phyloP scores from a whole-genome alignment of 2,329 filamentous ascomycete genomes.

The Exophiala viscosa region DNA sequence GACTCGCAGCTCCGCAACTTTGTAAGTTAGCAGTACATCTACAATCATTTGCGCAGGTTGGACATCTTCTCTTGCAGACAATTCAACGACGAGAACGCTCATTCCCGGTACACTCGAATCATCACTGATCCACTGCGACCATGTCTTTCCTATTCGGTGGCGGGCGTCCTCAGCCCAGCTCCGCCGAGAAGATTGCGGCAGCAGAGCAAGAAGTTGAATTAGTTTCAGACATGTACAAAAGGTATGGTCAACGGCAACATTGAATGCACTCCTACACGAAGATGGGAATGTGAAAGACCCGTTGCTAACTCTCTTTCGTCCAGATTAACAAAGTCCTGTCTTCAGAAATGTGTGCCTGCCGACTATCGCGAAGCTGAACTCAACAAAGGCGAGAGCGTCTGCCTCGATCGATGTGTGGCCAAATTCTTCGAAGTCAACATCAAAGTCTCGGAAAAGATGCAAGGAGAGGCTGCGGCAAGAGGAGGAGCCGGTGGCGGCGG shows the following conservation, averaged over 20 bases:
- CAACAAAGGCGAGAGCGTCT: conserved; percentile 98
- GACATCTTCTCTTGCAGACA: too few species aligned
- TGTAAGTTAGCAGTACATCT: too few species aligned
- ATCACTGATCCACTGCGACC: conserved; percentile 29
- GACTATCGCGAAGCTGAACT: conserved; percentile 95
- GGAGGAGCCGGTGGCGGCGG: conserved; percentile 56
- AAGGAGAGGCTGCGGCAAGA: conserved; percentile 72
- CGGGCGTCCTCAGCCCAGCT: conserved; percentile 75
- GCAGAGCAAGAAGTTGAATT: conserved; percentile 95
- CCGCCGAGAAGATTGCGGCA: conserved; percentile 93
- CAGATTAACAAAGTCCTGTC: conserved; percentile 83
- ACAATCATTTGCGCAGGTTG: too few species aligned
- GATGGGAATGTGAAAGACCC: neutral
- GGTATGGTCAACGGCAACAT: conserved; percentile 55
- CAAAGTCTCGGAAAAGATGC: conserved; percentile 96
- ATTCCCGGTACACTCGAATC: neutral
- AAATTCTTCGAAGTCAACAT: conserved; percentile 99
- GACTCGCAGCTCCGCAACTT: too few species aligned
- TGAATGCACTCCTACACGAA: neutral
- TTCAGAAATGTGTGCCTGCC: conserved; percentile 85
- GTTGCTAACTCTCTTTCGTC: neutral
- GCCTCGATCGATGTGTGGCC: conserved; percentile 91
- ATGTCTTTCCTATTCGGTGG: conserved; percentile 74
- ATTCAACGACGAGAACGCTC: too few species aligned
- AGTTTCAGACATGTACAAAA: conserved; percentile 96